Percentiles rank a stretch among this genome's conserved stretches.
Conservation (phyloP, 2,329 filamentous ascomycete species). For the Fusarium pseudocircinatum region DNA sequence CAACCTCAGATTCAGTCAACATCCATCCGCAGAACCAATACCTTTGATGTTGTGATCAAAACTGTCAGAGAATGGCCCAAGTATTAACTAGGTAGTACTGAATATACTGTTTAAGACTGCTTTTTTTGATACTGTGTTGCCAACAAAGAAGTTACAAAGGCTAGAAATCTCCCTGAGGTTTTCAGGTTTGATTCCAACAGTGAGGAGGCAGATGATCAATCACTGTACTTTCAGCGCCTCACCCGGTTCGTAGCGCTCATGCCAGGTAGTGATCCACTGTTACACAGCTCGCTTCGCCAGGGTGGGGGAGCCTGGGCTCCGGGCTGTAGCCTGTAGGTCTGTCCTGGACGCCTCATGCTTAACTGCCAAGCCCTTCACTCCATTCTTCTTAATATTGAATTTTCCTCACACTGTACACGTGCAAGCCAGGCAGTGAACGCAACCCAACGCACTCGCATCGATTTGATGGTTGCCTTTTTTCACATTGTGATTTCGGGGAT, state of each 20-base stretch:
- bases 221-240: constrained; percentile 15
- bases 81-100: no score
- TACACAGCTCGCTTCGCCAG: constrained; percentile 11
- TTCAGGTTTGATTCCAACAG: not conserved
- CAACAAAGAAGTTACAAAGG: not conserved
- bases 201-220: not conserved
- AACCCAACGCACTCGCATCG: not conserved
- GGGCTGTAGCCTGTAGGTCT: no score
- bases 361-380: not conserved
- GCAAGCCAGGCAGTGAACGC: not conserved
- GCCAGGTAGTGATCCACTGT: constrained; percentile 3
- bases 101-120: not conserved
- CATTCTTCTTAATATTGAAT: not conserved
- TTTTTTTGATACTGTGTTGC: not conserved
- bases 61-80: not conserved
- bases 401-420: constrained; percentile 13
- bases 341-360: not conserved
- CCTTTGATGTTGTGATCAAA: not conserved
- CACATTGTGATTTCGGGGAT: not conserved
- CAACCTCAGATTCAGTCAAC: not conserved
- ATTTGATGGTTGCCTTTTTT: not conserved
- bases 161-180: not conserved
- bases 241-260: not conserved
- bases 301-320: not conserved
- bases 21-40: not conserved